Evolutionary conservation across 176 grass and related monocot species (phyloP).

Genomic region (Carex kokanica): DNA sequence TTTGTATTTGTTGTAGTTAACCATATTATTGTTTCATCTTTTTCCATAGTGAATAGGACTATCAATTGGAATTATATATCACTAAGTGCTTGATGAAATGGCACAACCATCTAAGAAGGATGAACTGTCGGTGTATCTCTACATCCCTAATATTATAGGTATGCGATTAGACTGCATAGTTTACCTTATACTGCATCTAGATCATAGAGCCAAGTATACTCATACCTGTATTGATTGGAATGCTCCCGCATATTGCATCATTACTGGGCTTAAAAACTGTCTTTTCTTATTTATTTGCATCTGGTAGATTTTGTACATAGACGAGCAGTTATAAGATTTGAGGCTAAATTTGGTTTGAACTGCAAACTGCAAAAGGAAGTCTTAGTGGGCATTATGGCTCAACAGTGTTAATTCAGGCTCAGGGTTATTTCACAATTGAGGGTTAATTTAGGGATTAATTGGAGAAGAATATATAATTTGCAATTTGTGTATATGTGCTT

Average conservation of each 20-base stretch:
- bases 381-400: not conserved
- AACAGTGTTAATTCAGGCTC: not conserved
- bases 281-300: not conserved
- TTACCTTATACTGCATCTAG: not conserved
- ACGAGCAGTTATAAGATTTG: not conserved
- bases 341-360: not conserved
- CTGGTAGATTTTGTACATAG: not conserved
- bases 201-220: conserved; percentile 1
- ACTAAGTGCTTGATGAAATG: conserved; percentile 27
- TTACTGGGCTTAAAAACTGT: not conserved
- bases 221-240: not conserved
- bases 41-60: not conserved
- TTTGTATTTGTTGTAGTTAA: not conserved
- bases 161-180: not conserved
- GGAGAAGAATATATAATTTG: not conserved
- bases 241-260: not conserved
- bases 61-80: not conserved
- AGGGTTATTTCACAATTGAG: not conserved
- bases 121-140: conserved; percentile 61
- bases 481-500: not conserved
- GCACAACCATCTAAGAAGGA: conserved; percentile 29
- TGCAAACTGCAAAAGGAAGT: not conserved
- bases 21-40: not conserved
- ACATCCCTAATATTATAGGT: conserved; percentile 89
- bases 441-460: not conserved